Percentiles rank a stretch among this genome's conserved stretches.
These are phyloP conservation scores for Westerdykella aurantiaca DNA, from an alignment of 2,329 filamentous ascomycete species.

Conservation along the genomic window DNA sequence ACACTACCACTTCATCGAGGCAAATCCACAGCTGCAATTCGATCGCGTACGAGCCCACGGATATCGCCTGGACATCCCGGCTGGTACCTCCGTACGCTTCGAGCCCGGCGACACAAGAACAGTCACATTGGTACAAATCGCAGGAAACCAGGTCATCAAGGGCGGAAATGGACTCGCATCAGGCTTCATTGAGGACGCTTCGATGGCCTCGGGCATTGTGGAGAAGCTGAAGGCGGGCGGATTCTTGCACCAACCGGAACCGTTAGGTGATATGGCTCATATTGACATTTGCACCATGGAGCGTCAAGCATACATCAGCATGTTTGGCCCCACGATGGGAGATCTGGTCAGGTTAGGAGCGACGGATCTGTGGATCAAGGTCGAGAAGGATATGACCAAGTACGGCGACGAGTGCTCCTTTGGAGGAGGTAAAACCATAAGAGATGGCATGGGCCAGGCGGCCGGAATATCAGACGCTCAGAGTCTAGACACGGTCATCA, in stretches of 20 bases:
- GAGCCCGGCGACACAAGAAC: slow-evolving; percentile 91
- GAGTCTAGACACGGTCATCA: slow-evolving; percentile 76
- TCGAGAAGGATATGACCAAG: slow-evolving; percentile 76
- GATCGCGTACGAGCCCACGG: slow-evolving; percentile 79
- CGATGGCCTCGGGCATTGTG: slow-evolving; percentile 60
- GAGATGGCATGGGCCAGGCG: slow-evolving; percentile 94
- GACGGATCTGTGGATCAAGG: slow-evolving; percentile 84
- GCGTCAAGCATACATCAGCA: slow-evolving; percentile 69
- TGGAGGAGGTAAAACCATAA: slow-evolving; percentile 86
- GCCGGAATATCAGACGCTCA: slow-evolving; percentile 67
- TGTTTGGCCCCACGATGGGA: slow-evolving; percentile 90
- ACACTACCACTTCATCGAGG: slow-evolving; percentile 94
- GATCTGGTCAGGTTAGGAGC: slow-evolving; percentile 75
- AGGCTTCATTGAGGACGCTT: slow-evolving; percentile 61
- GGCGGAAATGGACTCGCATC: slow-evolving; percentile 78
- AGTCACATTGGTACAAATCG: slow-evolving; percentile 84
- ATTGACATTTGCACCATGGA: slow-evolving; percentile 66
- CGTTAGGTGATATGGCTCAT: slow-evolving; percentile 49
- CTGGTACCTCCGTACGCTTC: slow-evolving; percentile 87
- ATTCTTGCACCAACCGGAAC: slow-evolving; percentile 71
- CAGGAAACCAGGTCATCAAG: slow-evolving; percentile 69
- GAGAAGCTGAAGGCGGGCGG: slow-evolving; percentile 62
- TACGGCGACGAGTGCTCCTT: slow-evolving; percentile 96
- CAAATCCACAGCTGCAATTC: slow-evolving; percentile 85
- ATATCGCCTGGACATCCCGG: slow-evolving; percentile 80